Evolutionary conservation across 108 stramenopile genomes (phyloP).

Genomic region (Thalassiosira profunda): DNA sequence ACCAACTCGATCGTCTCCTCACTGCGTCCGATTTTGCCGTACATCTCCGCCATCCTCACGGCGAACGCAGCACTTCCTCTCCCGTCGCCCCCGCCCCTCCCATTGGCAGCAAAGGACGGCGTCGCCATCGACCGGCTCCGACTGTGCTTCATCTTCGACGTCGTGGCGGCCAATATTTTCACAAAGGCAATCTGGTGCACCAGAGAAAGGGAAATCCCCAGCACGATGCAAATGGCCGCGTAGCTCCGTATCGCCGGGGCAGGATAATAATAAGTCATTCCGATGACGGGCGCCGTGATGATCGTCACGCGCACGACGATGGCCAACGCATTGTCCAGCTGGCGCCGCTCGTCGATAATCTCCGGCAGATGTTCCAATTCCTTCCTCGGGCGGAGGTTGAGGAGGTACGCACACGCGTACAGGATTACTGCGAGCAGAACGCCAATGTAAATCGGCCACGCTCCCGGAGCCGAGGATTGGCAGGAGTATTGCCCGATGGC

Average conservation of each 20-base stretch:
- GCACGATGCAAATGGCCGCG: slow-evolving; percentile 12
- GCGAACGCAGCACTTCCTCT: slow-evolving; percentile 30
- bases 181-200: slow-evolving; percentile 16
- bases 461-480: slow-evolving; percentile 3
- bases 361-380: slow-evolving; percentile 27
- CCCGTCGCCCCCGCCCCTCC: not conserved
- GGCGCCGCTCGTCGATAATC: slow-evolving; percentile 20
- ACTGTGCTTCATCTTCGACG: not conserved
- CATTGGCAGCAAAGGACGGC: not conserved
- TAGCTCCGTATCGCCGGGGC: slow-evolving; percentile 14
- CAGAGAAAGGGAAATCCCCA: slow-evolving; percentile 13
- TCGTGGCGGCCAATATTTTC: slow-evolving; percentile 9
- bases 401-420: slow-evolving; percentile 17
- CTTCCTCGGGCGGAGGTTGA: slow-evolving; percentile 27
- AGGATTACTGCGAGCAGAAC: slow-evolving; percentile 14
- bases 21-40: slow-evolving; percentile 24
- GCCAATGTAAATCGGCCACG: slow-evolving; percentile 13
- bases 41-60: slow-evolving; percentile 43
- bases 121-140: not conserved
- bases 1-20: slow-evolving; percentile 29
- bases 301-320: slow-evolving; percentile 1
- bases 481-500: slow-evolving; percentile 11
- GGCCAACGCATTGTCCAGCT: not conserved
- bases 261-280: slow-evolving; percentile 10
- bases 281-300: slow-evolving; percentile 16